Percentiles rank a stretch among this genome's conserved stretches.
These are phyloP conservation scores for Triangularia verruculosa DNA, from an alignment of 2,329 filamentous ascomycete species.

Conservation along the genomic window DNA sequence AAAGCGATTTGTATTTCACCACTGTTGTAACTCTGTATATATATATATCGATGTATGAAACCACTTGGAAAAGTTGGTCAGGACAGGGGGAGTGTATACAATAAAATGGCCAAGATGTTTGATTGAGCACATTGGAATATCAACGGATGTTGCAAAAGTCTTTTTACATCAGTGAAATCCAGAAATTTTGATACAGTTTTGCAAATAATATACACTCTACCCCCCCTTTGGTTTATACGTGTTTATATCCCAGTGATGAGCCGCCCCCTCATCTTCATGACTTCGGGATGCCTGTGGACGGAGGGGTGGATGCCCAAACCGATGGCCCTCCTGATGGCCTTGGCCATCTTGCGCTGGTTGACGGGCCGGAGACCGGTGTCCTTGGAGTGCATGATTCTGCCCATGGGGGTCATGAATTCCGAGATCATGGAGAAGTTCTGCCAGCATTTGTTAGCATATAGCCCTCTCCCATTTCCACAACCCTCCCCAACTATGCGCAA, in stretches of 20 bases:
- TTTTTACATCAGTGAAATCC: neutral
- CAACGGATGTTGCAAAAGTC: no score
- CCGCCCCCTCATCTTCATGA: conserved; percentile 44
- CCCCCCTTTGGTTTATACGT: neutral
- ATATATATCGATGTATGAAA: neutral
- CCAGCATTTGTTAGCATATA: conserved; percentile 10
- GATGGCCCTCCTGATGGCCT: conserved; percentile 84
- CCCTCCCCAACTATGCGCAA: neutral
- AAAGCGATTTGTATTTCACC: neutral
- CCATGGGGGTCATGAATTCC: conserved; percentile 81
- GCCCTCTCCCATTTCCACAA: neutral
- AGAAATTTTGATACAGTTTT: neutral
- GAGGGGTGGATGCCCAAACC: conserved; percentile 90
- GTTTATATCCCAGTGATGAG: neutral
- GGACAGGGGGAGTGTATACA: neutral
- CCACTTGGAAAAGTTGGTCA: neutral
- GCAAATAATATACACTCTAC: neutral
- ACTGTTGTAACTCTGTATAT: neutral
- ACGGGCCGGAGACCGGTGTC: conserved; percentile 78
- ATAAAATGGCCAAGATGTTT: neutral
- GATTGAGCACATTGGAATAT: no score
- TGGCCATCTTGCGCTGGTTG: conserved; percentile 91
- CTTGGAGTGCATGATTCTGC: conserved; percentile 74
- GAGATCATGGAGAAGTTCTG: conserved; percentile 92
- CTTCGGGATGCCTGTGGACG: conserved; percentile 83